A percentile compares a stretch with the other conserved stretches of the same genome.
phyloP scores from a whole-genome alignment of 2,329 filamentous ascomycete species.

The Lomentospora prolificans region DNA sequence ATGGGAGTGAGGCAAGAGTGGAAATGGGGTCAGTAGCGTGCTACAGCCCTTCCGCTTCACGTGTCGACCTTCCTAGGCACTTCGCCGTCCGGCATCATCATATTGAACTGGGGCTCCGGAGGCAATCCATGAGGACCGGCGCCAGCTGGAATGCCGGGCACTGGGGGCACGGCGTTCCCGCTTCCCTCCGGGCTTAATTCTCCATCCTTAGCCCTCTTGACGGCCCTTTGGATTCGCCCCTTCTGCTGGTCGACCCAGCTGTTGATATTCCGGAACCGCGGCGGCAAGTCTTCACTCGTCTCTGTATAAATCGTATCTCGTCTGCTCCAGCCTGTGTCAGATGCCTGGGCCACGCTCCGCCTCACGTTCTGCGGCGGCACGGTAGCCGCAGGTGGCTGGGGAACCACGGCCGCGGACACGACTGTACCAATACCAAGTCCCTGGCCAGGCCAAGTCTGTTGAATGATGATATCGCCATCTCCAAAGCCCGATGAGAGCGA shows the following conservation, averaged over 20 bases:
- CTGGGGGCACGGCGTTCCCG: constrained; percentile 25
- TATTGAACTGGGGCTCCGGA: constrained; percentile 34
- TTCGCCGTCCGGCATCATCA: constrained; percentile 43
- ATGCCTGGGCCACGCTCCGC: constrained; percentile 20
- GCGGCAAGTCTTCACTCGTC: constrained; percentile 41
- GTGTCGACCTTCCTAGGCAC: constrained; percentile 31
- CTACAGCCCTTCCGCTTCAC: not conserved
- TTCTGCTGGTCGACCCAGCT: constrained; percentile 60
- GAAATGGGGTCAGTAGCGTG: not conserved
- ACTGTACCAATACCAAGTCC: not conserved
- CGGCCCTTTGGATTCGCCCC: constrained; percentile 38
- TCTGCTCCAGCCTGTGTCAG: constrained; percentile 18
- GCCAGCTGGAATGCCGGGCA: constrained; percentile 25
- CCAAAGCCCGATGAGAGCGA: constrained; percentile 57
- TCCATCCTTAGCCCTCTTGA: constrained; percentile 23
- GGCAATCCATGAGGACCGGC: constrained; percentile 26
- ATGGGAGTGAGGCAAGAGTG: not conserved
- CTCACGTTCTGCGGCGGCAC: constrained; percentile 6
- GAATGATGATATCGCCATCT: constrained; percentile 47
- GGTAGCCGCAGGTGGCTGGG: not conserved
- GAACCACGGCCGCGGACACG: not conserved
- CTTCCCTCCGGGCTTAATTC: not conserved
- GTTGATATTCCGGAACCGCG: constrained; percentile 46
- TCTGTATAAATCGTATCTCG: constrained; percentile 44
- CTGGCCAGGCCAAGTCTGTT: constrained; percentile 11